phyloP scores from a whole-genome alignment of 805 yeast species.

The Cyberlindnera mississippiensis region DNA sequence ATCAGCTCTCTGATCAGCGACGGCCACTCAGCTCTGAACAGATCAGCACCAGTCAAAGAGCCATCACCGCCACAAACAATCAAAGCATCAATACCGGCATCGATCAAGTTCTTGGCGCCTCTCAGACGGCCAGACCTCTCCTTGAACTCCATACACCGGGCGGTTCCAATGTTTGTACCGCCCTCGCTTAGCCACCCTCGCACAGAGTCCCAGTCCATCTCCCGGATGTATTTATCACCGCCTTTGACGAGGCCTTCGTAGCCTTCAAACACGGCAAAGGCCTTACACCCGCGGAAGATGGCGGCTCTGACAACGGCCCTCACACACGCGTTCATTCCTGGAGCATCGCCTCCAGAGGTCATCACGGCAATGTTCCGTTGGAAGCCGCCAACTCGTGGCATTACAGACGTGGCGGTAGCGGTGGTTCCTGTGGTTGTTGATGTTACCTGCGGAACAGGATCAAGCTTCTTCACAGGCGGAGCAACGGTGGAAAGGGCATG shows the following conservation, averaged over 20 bases:
- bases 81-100: conserved; percentile 87
- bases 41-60: conserved; percentile 94
- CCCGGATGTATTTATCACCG: conserved; percentile 50
- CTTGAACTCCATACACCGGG: conserved; percentile 81
- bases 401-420: not conserved
- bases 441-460: not conserved
- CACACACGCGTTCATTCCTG: conserved; percentile 97
- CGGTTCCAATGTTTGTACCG: conserved; percentile 96
- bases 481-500: conserved; percentile 55
- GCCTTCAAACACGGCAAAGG: conserved; percentile 90
- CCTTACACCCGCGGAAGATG: conserved; percentile 81
- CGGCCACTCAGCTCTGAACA: conserved; percentile 95
- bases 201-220: conserved; percentile 91
- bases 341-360: conserved; percentile 99
- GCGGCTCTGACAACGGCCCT: conserved; percentile 95
- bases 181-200: conserved; percentile 91
- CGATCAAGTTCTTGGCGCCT: conserved; percentile 82
- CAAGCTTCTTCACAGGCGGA: conserved; percentile 24
- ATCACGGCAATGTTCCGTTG: conserved; percentile 76
- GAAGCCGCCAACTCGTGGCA: not conserved
- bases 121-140: conserved; percentile 80
- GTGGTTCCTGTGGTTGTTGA: conserved; percentile 1
- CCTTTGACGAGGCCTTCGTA: conserved; percentile 91
- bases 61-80: conserved; percentile 99
- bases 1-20: conserved; percentile 71